A percentile compares a stretch with the other conserved stretches of the same genome.
These are phyloP conservation scores for Glaciozyma antarctica DNA, from an alignment of 768 basidiomycete species.

Conservation along the genomic window DNA sequence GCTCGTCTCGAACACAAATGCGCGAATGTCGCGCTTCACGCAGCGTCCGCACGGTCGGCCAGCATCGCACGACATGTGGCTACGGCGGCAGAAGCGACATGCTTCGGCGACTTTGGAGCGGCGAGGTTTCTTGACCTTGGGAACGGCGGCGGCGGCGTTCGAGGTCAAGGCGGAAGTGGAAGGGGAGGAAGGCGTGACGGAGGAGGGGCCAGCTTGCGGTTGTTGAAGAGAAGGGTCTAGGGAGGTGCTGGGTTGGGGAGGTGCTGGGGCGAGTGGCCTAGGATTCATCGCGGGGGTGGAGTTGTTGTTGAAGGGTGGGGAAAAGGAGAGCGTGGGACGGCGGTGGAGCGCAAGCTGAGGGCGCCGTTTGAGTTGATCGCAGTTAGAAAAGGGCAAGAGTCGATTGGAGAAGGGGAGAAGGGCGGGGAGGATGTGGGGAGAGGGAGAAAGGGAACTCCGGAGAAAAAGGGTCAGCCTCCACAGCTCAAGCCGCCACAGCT, in stretches of 20 bases:
- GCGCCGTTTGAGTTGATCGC: too few relatives aligned
- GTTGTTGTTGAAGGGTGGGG: too few relatives aligned
- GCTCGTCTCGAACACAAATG: slow-evolving; percentile 85
- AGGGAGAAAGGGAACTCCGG: too few relatives aligned
- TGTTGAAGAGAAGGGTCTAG: neutral
- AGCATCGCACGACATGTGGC: slow-evolving; percentile 22
- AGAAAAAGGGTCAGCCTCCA: too few relatives aligned
- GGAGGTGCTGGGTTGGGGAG: neutral
- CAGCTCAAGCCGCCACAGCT: too few relatives aligned
- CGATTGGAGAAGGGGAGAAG: too few relatives aligned
- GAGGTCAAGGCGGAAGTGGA: neutral
- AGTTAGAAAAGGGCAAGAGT: too few relatives aligned
- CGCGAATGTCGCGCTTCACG: slow-evolving; percentile 91
- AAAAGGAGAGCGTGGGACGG: too few relatives aligned
- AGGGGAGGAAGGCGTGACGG: neutral
- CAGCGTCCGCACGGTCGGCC: slow-evolving; percentile 42
- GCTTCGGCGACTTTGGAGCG: slow-evolving; percentile 32
- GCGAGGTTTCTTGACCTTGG: slow-evolving; percentile 21
- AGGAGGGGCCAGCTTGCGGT: neutral
- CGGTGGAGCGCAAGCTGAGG: too few relatives aligned
- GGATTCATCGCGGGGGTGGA: neutral
- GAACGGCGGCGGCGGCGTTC: neutral
- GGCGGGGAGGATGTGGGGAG: too few relatives aligned
- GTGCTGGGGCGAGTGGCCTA: neutral
- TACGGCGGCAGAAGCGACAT: slow-evolving; percentile 32